phyloP scores from a whole-genome alignment of 148 eudicot species.

The Suaeda aralocaspica region DNA sequence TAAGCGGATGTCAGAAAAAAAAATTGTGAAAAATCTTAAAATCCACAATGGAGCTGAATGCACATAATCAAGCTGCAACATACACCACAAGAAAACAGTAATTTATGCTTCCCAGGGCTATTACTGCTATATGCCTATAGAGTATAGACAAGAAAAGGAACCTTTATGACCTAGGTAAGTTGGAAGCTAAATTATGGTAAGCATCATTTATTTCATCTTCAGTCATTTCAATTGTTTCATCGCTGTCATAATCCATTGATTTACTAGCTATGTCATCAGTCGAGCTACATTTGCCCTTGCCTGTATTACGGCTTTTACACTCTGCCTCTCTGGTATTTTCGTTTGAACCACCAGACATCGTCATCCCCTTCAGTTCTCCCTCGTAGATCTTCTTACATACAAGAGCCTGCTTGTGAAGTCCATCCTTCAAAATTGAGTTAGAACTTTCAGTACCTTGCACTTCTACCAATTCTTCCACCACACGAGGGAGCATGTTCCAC shows the following conservation, averaged over 20 bases:
- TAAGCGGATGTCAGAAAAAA: background rate
- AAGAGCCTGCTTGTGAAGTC: conserved; percentile 58
- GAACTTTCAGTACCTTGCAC: conserved; percentile 30
- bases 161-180: conserved; percentile 17
- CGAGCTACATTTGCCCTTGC: conserved; percentile 23
- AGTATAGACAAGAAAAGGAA: background rate
- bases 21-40: too few relatives aligned
- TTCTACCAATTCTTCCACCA: conserved; percentile 66
- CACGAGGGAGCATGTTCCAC: conserved; percentile 74
- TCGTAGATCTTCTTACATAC: conserved; percentile 66
- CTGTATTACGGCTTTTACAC: conserved; percentile 27
- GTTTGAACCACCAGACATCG: conserved; percentile 19
- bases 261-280: conserved; percentile 13
- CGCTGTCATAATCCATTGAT: conserved; percentile 54
- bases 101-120: background rate
- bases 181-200: conserved; percentile 44
- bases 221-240: conserved; percentile 90
- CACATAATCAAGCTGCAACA: background rate
- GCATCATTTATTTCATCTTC: conserved; percentile 84
- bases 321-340: conserved; percentile 26
- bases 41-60: too few relatives aligned
- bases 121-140: background rate
- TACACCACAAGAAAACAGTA: conserved; percentile 1
- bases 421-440: conserved; percentile 34
- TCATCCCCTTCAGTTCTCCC: conserved; percentile 33